A percentile compares a stretch with the other conserved stretches of the same genome.
Evolutionary conservation across 2,329 filamentous ascomycete genomes (phyloP).

Genomic region (Paraphaeosphaeria sporulosa): DNA sequence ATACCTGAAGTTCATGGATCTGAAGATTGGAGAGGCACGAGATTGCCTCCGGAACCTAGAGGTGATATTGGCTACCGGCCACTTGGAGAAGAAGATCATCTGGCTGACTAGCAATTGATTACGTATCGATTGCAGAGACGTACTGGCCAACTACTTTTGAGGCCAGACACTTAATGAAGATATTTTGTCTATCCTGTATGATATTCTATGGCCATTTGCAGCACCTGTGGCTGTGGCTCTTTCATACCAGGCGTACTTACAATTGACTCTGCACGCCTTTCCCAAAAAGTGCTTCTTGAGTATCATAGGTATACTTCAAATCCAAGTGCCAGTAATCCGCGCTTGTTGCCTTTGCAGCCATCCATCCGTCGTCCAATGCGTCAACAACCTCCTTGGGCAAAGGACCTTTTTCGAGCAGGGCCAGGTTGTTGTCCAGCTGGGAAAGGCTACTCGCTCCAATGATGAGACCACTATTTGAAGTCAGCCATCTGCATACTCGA

Average conservation of each 20-base stretch:
- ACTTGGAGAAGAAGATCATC: too few species aligned
- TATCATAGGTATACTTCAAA: slow-evolving; percentile 9
- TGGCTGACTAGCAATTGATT: too few species aligned
- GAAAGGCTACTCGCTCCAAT: slow-evolving; percentile 3
- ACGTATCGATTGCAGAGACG: too few species aligned
- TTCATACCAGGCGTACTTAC: not conserved
- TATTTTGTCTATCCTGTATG: too few species aligned
- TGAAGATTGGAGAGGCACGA: too few species aligned
- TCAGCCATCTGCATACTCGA: not conserved
- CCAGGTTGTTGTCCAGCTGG: slow-evolving; percentile 1
- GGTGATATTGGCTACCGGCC: too few species aligned
- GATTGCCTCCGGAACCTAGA: too few species aligned
- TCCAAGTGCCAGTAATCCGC: slow-evolving; percentile 6
- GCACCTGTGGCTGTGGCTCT: not conserved
- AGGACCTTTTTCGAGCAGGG: not conserved
- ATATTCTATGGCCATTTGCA: not conserved
- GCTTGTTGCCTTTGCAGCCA: not conserved
- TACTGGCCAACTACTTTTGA: too few species aligned
- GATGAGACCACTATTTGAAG: not conserved
- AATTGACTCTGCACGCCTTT: not conserved
- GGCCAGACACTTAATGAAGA: too few species aligned
- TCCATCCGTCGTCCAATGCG: slow-evolving; percentile 1
- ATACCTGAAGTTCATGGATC: too few species aligned
- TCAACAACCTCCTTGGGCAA: slow-evolving; percentile 4
- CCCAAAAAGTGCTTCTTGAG: slow-evolving; percentile 5